phyloP scores from a whole-genome alignment of 495 filamentous ascomycete genomes.

The Aspergillus hancockii region DNA sequence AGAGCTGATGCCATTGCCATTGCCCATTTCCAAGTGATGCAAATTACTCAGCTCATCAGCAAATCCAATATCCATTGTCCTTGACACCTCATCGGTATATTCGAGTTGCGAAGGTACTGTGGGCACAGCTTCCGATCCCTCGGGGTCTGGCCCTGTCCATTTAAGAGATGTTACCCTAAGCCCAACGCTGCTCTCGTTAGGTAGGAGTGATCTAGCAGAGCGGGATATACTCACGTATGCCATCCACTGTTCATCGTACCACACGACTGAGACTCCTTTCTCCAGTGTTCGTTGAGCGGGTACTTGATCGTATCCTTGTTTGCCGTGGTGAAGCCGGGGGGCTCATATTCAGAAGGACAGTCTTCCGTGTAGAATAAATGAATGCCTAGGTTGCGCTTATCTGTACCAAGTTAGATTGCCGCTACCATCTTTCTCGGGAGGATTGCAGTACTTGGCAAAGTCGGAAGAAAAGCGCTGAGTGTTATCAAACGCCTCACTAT shows the following conservation, averaged over 20 bases:
- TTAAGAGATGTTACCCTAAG: constrained; percentile 38
- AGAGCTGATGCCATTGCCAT: constrained; percentile 7
- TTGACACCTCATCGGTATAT: constrained; percentile 24
- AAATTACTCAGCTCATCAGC: constrained; percentile 10
- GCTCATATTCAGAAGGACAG: constrained; percentile 38
- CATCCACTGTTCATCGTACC: constrained; percentile 36
- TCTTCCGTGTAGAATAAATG: constrained; percentile 50
- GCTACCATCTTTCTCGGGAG: not conserved
- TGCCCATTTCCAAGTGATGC: constrained; percentile 4
- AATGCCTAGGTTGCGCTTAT: constrained; percentile 41
- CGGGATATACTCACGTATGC: constrained; percentile 30
- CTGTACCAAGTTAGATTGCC: constrained; percentile 19
- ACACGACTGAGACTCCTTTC: constrained; percentile 28
- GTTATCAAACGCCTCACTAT: constrained; percentile 40
- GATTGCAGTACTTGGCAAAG: constrained; percentile 41
- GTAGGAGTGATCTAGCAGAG: not conserved
- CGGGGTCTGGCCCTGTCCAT: constrained; percentile 26
- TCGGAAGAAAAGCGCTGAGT: constrained; percentile 39
- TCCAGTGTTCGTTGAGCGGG: constrained; percentile 37
- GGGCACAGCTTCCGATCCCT: constrained; percentile 24
- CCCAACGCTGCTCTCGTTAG: constrained; percentile 25
- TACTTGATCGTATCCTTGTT: constrained; percentile 34
- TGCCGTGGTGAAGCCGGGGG: constrained; percentile 38
- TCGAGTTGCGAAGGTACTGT: constrained; percentile 28
- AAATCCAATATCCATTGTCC: constrained; percentile 27